Percentiles rank a stretch among this genome's conserved stretches.
phyloP scores from a whole-genome alignment of 2,329 filamentous ascomycete genomes.

The Sphaceloma murrayae region DNA sequence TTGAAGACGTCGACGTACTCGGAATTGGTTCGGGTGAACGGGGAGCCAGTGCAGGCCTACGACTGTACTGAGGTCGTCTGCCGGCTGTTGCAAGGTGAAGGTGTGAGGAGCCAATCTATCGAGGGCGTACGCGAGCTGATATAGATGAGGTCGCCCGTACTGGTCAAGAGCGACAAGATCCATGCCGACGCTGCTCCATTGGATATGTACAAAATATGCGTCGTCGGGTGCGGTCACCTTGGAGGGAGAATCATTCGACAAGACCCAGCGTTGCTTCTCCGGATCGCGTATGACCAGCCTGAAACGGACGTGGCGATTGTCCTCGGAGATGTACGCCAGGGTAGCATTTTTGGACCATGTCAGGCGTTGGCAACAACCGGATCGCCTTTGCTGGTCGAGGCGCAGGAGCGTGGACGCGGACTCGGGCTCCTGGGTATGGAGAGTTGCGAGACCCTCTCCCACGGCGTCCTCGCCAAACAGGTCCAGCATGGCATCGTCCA shows the following conservation, averaged over 20 bases:
- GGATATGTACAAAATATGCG: slow-evolving; percentile 65
- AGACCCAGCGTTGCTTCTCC: slow-evolving; percentile 61
- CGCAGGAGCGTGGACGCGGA: slow-evolving; percentile 61
- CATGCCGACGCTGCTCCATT: slow-evolving; percentile 66
- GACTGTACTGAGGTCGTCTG: slow-evolving; percentile 65
- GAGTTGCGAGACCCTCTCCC: slow-evolving; percentile 49
- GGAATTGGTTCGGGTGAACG: slow-evolving; percentile 30
- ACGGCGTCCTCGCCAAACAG: slow-evolving; percentile 59
- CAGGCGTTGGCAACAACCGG: slow-evolving; percentile 74
- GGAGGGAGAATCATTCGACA: slow-evolving; percentile 63
- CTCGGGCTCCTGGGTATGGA: slow-evolving; percentile 43
- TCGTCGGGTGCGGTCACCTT: slow-evolving; percentile 53
- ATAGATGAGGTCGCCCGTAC: slow-evolving; percentile 65
- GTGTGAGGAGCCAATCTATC: slow-evolving; percentile 59
- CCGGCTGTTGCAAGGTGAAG: slow-evolving; percentile 55
- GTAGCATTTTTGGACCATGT: slow-evolving; percentile 83
- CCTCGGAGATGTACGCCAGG: slow-evolving; percentile 68
- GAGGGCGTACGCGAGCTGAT: slow-evolving; percentile 60
- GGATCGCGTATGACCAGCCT: slow-evolving; percentile 61
- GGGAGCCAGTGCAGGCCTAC: slow-evolving; percentile 80
- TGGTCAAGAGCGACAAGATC: slow-evolving; percentile 79
- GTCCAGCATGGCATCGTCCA: slow-evolving; percentile 49
- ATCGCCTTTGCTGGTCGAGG: slow-evolving; percentile 64
- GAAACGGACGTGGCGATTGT: slow-evolving; percentile 61
- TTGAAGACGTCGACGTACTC: slow-evolving; percentile 20